phyloP scores from a whole-genome alignment of 2,329 filamentous ascomycete genomes.

The Elsinoe ampelina region DNA sequence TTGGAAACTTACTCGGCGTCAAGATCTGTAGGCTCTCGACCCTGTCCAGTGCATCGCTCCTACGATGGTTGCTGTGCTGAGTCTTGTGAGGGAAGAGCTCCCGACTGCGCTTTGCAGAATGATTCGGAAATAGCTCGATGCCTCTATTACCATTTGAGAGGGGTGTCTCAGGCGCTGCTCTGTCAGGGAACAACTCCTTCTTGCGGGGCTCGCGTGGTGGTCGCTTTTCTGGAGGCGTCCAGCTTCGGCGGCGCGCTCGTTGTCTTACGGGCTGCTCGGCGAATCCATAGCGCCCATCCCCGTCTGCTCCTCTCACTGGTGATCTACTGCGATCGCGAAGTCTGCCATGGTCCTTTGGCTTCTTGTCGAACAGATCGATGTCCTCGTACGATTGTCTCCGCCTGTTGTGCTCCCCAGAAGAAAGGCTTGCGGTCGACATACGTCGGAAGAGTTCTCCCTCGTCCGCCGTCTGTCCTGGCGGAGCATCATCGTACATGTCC shows the following conservation, averaged over 20 bases:
- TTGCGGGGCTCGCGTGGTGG: slow-evolving; percentile 14
- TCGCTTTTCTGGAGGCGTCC: slow-evolving; percentile 26
- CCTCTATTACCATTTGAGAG: slow-evolving; percentile 9
- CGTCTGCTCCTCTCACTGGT: slow-evolving; percentile 40
- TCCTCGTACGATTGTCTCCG: slow-evolving; percentile 17
- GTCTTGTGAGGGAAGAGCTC: slow-evolving; percentile 33
- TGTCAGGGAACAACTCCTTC: slow-evolving; percentile 9
- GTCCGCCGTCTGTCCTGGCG: slow-evolving; percentile 25
- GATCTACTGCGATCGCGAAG: slow-evolving; percentile 53
- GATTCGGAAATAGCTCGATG: slow-evolving; percentile 13
- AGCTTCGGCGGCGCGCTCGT: slow-evolving; percentile 35
- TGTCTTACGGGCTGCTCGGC: slow-evolving; percentile 39
- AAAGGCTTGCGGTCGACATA: slow-evolving; percentile 19
- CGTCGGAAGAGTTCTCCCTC: slow-evolving; percentile 21
- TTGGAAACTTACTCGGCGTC: slow-evolving; percentile 11
- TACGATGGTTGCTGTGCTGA: slow-evolving; percentile 32
- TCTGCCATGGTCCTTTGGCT: slow-evolving; percentile 30
- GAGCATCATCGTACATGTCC: slow-evolving; percentile 73
- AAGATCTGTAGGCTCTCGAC: slow-evolving; percentile 18
- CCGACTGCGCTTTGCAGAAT: slow-evolving; percentile 24
- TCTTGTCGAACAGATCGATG: slow-evolving; percentile 26
- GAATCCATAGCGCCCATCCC: slow-evolving; percentile 42
- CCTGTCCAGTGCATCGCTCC: slow-evolving; percentile 34
- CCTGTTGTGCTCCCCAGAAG: slow-evolving; percentile 17
- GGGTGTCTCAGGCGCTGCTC: not conserved